These are phyloP conservation scores for Diplodia mutila DNA, from an alignment of 2,329 filamentous ascomycete genomes.

Conservation along the genomic window DNA sequence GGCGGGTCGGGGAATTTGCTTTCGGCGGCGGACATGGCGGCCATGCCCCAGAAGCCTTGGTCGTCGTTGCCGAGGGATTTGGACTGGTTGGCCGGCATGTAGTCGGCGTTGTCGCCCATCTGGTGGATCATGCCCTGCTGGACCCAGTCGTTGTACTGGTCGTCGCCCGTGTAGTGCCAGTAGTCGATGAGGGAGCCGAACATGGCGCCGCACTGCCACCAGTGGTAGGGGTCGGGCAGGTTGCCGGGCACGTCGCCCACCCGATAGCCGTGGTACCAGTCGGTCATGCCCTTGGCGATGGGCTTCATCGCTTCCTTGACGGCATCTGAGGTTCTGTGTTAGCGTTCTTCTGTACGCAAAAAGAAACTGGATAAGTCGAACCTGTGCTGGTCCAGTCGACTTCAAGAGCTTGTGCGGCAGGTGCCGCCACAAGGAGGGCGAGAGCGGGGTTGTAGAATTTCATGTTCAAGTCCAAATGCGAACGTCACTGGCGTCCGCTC, in stretches of 20 bases:
- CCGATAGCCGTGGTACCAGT: slow-evolving; percentile 64
- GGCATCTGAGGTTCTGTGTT: slow-evolving; percentile 52
- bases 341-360: not conserved
- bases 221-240: slow-evolving; percentile 36
- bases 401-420: not conserved
- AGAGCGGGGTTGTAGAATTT: not conserved
- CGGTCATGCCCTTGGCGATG: slow-evolving; percentile 50
- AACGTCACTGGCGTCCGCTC: not conserved
- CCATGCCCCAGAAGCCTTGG: slow-evolving; percentile 80
- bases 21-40: slow-evolving; percentile 78
- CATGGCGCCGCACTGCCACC: slow-evolving; percentile 33
- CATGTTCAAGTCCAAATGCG: not conserved
- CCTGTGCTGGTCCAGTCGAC: slow-evolving; percentile 13
- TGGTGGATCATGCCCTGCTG: slow-evolving; percentile 29
- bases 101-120: slow-evolving; percentile 41
- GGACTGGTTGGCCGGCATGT: slow-evolving; percentile 45
- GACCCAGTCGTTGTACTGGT: slow-evolving; percentile 27
- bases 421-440: not conserved
- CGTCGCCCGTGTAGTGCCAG: slow-evolving; percentile 32
- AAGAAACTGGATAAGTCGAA: not conserved
- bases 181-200: slow-evolving; percentile 28
- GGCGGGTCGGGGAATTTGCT: slow-evolving; percentile 72
- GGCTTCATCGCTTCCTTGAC: slow-evolving; percentile 65
- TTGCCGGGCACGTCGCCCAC: slow-evolving; percentile 60
- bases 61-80: slow-evolving; percentile 54